These are phyloP conservation scores for Irpex sp. DNA, from an alignment of 1,284 basidiomycete genomes.

Conservation along the genomic window DNA sequence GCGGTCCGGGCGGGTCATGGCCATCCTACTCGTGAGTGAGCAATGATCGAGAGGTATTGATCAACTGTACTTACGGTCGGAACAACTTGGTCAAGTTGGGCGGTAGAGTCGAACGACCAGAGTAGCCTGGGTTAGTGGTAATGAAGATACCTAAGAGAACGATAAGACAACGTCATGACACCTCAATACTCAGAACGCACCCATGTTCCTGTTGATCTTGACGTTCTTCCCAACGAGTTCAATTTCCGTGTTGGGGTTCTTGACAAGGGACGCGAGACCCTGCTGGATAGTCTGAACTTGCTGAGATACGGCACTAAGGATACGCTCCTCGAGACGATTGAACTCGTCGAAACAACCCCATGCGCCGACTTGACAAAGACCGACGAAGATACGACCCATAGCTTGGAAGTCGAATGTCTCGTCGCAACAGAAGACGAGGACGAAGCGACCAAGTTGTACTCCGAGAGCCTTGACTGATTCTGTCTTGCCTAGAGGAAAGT, in stretches of 20 bases:
- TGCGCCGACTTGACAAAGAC: slow-evolving; percentile 97
- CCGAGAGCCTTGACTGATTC: slow-evolving; percentile 99
- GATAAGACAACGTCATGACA: slow-evolving; percentile 2
- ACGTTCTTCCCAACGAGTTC: slow-evolving; percentile 95
- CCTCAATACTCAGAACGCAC: slow-evolving; percentile 35
- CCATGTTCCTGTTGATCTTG: slow-evolving; percentile 92
- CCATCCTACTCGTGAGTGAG: slow-evolving; percentile 66
- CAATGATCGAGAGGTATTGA: background rate
- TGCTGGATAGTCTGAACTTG: slow-evolving; percentile 99
- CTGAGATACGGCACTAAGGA: slow-evolving; percentile 96
- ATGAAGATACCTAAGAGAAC: slow-evolving; percentile 78
- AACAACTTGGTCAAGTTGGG: slow-evolving; percentile 97
- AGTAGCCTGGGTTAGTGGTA: slow-evolving; percentile 98
- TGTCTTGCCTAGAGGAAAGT: slow-evolving; percentile 73
- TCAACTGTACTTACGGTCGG: slow-evolving; percentile 62
- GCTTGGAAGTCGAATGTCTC: slow-evolving; percentile 99
- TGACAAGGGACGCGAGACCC: slow-evolving; percentile 77
- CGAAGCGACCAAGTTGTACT: slow-evolving; percentile 95
- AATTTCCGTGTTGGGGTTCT: slow-evolving; percentile 85
- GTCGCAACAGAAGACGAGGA: slow-evolving; percentile 99
- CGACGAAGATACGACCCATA: slow-evolving; percentile 99
- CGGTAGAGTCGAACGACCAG: slow-evolving; percentile 94
- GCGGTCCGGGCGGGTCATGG: slow-evolving; percentile 98
- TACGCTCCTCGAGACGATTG: slow-evolving; percentile 97
- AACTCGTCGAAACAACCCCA: slow-evolving; percentile 99